Evolutionary conservation across 306 rosid genomes (phyloP).

Genomic region (Medicago truncatula): DNA sequence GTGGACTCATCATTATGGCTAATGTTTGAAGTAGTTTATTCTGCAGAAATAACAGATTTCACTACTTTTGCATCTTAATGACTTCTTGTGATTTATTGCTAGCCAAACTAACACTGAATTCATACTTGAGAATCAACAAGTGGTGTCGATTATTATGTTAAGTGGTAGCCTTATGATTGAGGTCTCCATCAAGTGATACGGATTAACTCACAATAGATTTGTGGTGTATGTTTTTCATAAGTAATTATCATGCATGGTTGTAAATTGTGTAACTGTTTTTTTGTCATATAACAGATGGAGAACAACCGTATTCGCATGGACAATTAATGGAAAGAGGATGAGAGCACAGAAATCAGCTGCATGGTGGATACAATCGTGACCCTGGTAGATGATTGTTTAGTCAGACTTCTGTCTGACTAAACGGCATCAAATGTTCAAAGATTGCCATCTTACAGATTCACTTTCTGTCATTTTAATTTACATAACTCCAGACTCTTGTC

Average conservation of each 20-base stretch:
- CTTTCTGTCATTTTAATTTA: slow-evolving; percentile 29
- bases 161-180: neutral
- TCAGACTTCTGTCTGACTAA: slow-evolving; percentile 13
- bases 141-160: slow-evolving; percentile 4
- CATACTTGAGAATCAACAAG: neutral
- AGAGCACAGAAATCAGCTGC: slow-evolving; percentile 29
- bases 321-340: slow-evolving; percentile 56
- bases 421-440: slow-evolving; percentile 22
- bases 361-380: neutral
- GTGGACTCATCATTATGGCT: neutral
- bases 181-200: neutral
- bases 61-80: too few relatives aligned
- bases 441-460: slow-evolving; percentile 21
- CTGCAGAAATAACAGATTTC: slow-evolving; percentile 6
- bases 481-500: slow-evolving; percentile 14
- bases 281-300: slow-evolving; percentile 60
- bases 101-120: neutral
- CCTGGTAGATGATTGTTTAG: slow-evolving; percentile 12
- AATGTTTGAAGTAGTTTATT: too few relatives aligned
- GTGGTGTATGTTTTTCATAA: slow-evolving; percentile 19
- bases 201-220: neutral
- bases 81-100: neutral
- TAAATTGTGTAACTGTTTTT: neutral
- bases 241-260: neutral
- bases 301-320: slow-evolving; percentile 52